Evolutionary conservation across 2,329 filamentous ascomycete species (phyloP).

Genomic region (Elsinoe fawcettii): DNA sequence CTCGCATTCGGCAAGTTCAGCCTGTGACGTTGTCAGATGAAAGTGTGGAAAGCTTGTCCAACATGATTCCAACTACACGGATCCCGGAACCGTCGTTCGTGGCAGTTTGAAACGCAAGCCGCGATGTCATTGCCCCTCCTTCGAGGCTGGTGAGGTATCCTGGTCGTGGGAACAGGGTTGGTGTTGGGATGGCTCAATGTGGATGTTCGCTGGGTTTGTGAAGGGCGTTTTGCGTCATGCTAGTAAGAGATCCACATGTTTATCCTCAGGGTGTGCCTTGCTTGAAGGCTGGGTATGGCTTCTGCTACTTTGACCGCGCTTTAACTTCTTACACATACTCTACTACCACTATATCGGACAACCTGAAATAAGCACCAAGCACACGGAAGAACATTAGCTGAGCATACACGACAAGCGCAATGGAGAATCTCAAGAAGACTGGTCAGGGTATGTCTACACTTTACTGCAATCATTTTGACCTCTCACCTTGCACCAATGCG

Average conservation of each 20-base stretch:
- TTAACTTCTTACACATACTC: too few species aligned
- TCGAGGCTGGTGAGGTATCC: background rate
- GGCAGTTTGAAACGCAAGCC: background rate
- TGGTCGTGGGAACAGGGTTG: background rate
- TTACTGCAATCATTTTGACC: too few species aligned
- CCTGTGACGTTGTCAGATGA: background rate
- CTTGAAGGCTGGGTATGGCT: background rate
- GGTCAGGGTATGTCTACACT: background rate
- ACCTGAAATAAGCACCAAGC: background rate
- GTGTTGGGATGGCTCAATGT: background rate
- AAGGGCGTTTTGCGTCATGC: slow-evolving; percentile 10
- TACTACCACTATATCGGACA: background rate
- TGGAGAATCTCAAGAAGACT: slow-evolving; percentile 14
- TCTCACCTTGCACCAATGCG: too few species aligned
- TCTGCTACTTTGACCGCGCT: background rate
- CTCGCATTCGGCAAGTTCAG: background rate
- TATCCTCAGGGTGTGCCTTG: background rate
- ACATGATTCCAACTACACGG: background rate
- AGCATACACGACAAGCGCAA: background rate
- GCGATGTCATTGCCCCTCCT: background rate
- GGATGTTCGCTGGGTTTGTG: background rate
- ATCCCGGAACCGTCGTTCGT: background rate
- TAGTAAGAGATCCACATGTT: slow-evolving; percentile 4
- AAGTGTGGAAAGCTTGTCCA: background rate
- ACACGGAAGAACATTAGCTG: background rate